A percentile compares a stretch with the other conserved stretches of the same genome.
These are phyloP conservation scores for Vaccinium corymbosum DNA, from an alignment of 148 eudicot genomes.

Conservation along the genomic window DNA sequence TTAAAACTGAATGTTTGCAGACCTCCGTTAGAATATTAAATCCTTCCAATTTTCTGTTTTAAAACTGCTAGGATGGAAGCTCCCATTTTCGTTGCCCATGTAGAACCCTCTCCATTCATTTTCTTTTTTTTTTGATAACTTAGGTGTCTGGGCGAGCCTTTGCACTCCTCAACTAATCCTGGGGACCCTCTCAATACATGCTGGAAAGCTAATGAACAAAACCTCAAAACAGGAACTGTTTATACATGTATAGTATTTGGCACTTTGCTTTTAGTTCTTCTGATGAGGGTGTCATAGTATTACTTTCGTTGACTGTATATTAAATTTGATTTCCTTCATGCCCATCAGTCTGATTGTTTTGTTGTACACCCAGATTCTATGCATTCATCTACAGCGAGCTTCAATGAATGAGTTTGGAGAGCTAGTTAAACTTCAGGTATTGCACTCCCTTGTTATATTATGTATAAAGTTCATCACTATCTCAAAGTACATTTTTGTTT, in stretches of 20 bases:
- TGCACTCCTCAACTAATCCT: too few relatives aligned
- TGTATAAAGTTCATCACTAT: background rate
- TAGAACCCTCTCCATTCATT: background rate
- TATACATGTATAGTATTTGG: background rate
- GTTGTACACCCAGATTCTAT: slow-evolving; percentile 56
- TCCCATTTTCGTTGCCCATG: background rate
- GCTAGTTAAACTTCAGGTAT: slow-evolving; percentile 69
- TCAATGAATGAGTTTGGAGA: slow-evolving; percentile 70
- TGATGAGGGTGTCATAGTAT: background rate
- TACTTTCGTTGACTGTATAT: background rate
- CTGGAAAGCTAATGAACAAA: background rate
- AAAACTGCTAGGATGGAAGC: background rate
- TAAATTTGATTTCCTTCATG: slow-evolving; percentile 10
- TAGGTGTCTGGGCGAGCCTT: too few relatives aligned
- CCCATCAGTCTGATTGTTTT: slow-evolving; percentile 14
- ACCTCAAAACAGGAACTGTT: background rate
- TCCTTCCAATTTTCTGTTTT: background rate
- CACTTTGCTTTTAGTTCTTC: background rate
- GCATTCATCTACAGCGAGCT: slow-evolving; percentile 85
- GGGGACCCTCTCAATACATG: background rate
- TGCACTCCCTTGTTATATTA: background rate
- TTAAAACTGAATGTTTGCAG: background rate
- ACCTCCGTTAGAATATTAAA: background rate
- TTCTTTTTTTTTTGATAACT: too few relatives aligned
- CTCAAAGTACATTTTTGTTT: background rate